Evolutionary conservation across 2,329 filamentous ascomycete species (phyloP).

Genomic region (Chaetothyriales sp.): DNA sequence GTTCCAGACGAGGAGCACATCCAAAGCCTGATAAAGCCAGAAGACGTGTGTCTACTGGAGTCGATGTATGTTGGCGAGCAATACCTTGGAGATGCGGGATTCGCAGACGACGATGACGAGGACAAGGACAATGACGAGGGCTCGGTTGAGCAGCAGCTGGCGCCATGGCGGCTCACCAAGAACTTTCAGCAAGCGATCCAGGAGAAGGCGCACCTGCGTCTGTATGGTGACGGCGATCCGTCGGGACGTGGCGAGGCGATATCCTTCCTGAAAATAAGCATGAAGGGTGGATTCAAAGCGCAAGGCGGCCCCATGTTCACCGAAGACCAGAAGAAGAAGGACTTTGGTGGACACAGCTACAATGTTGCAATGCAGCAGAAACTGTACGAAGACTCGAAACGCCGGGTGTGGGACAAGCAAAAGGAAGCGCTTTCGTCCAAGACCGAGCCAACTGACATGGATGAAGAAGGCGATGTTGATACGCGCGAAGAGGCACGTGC

Average conservation of each 20-base stretch:
- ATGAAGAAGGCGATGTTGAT: slow-evolving; percentile 45
- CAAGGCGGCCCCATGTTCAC: slow-evolving; percentile 78
- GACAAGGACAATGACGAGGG: slow-evolving; percentile 48
- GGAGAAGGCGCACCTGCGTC: slow-evolving; percentile 89
- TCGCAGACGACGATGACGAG: slow-evolving; percentile 44
- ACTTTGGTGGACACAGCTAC: slow-evolving; percentile 78
- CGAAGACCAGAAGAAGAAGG: slow-evolving; percentile 67
- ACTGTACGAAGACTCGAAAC: slow-evolving; percentile 81
- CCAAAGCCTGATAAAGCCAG: slow-evolving; percentile 78
- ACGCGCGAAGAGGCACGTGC: slow-evolving; percentile 34
- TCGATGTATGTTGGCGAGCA: slow-evolving; percentile 93
- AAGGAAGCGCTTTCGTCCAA: slow-evolving; percentile 59
- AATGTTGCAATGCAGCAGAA: slow-evolving; percentile 91
- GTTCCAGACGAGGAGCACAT: slow-evolving; percentile 69
- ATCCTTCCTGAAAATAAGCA: slow-evolving; percentile 93
- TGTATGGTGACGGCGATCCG: slow-evolving; percentile 89
- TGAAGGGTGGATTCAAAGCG: slow-evolving; percentile 95
- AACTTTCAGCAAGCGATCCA: slow-evolving; percentile 89
- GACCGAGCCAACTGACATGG: slow-evolving; percentile 56
- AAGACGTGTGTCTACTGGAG: slow-evolving; percentile 87
- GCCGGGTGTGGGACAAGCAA: slow-evolving; percentile 83
- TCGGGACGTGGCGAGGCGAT: slow-evolving; percentile 87
- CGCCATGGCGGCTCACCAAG: slow-evolving; percentile 92
- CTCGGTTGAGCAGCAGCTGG: slow-evolving; percentile 72
- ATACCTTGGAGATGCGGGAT: slow-evolving; percentile 80